These are phyloP conservation scores for Euphorbia pulcherrima DNA, from an alignment of 345 rosid genomes.

Conservation along the genomic window DNA sequence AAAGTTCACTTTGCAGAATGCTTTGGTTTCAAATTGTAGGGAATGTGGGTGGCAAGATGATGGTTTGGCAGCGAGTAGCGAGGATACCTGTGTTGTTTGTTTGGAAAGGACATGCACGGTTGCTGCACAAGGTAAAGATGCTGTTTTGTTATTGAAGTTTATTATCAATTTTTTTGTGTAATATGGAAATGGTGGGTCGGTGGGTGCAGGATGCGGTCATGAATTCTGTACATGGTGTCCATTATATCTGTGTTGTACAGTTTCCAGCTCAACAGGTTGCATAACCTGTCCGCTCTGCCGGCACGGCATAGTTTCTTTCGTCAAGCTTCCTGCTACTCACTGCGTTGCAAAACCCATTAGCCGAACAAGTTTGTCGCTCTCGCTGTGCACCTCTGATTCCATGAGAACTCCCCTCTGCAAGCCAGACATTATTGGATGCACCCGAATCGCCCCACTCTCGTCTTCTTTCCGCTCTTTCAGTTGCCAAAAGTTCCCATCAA, in stretches of 20 bases:
- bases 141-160: neutral
- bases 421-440: conserved; percentile 44
- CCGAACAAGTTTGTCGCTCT: conserved; percentile 67
- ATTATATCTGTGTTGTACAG: conserved; percentile 75
- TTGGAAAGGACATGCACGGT: conserved; percentile 81
- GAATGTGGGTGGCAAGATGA: conserved; percentile 82
- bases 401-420: conserved; percentile 61
- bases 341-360: conserved; percentile 39
- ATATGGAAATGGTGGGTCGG: neutral
- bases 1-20: neutral
- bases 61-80: conserved; percentile 44
- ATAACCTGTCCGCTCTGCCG: conserved; percentile 92
- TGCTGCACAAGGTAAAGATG: conserved; percentile 62
- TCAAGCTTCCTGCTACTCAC: conserved; percentile 52
- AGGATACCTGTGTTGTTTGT: conserved; percentile 82
- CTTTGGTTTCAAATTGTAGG: conserved; percentile 35
- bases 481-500: conserved; percentile 62
- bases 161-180: too few species aligned
- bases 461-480: conserved; percentile 74
- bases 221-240: conserved; percentile 89
- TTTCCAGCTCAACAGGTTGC: conserved; percentile 56
- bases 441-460: conserved; percentile 49
- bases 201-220: conserved; percentile 71
- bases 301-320: conserved; percentile 73
- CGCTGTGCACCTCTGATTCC: conserved; percentile 62